phyloP scores from a whole-genome alignment of 163 green algal genomes.

The Scenedesmus sp. region DNA sequence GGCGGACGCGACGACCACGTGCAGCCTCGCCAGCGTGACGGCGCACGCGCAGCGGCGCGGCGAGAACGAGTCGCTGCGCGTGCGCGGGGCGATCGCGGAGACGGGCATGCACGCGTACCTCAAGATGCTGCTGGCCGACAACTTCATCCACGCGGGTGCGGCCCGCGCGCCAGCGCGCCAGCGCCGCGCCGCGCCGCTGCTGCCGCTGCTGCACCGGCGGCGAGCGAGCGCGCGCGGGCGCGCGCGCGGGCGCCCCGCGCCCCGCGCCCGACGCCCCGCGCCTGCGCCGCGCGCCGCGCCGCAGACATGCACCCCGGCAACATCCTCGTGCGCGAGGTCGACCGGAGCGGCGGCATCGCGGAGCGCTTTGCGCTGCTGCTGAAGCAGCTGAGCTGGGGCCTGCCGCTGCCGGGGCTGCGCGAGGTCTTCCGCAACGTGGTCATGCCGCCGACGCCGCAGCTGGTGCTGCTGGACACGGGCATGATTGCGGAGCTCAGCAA shows the following conservation, averaged over 20 bases:
- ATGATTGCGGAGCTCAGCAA: conserved; percentile 85
- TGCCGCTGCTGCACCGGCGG: too few species aligned
- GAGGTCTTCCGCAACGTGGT: conserved; percentile 41
- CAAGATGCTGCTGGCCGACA: conserved; percentile 90
- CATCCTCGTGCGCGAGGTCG: conserved; percentile 84
- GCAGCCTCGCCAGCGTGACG: not conserved
- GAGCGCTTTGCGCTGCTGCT: conserved; percentile 27
- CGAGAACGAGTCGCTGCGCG: conserved; percentile 39
- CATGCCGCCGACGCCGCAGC: conserved; percentile 51
- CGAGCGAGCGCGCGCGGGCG: too few species aligned
- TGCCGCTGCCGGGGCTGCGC: conserved; percentile 35
- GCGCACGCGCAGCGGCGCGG: conserved; percentile 24
- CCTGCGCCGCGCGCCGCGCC: not conserved
- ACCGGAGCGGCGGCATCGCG: conserved; percentile 21
- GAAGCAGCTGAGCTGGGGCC: conserved; percentile 40
- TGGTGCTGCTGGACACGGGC: conserved; percentile 74
- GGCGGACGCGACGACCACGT: not conserved
- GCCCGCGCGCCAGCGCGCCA: too few species aligned
- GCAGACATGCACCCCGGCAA: conserved; percentile 96
- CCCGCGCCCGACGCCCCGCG: not conserved
- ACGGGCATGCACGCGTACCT: conserved; percentile 68
- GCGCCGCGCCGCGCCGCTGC: too few species aligned
- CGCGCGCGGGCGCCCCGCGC: not conserved
- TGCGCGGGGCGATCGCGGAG: conserved; percentile 68
- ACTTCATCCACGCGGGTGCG: conserved; percentile 90